Percentiles rank a stretch among this genome's conserved stretches.
phyloP scores from a whole-genome alignment of 345 rosid genomes.

The Sisymbrium altissimum region DNA sequence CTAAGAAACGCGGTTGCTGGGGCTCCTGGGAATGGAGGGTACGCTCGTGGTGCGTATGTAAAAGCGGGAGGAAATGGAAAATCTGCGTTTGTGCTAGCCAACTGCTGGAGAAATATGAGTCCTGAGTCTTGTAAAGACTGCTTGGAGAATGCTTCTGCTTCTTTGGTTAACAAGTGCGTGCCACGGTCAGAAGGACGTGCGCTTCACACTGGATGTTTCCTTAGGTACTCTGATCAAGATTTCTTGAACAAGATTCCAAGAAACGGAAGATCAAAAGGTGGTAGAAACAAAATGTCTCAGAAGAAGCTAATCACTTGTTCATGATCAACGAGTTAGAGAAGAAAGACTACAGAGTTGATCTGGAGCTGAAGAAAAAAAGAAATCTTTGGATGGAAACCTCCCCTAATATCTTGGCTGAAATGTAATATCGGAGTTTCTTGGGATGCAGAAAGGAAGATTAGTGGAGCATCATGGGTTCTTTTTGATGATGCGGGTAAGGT shows the following conservation, averaged over 20 bases:
- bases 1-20: conserved; percentile 38
- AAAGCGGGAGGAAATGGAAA: conserved; percentile 30
- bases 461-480: no score
- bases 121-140: conserved; percentile 61
- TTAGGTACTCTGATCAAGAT: conserved; percentile 74
- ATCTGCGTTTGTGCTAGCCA: conserved; percentile 62
- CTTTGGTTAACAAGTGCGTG: conserved; percentile 55
- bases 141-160: conserved; percentile 62
- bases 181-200: conserved; percentile 90
- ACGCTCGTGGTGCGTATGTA: conserved; percentile 43
- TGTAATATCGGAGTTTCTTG: no score
- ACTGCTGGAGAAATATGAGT: conserved; percentile 82
- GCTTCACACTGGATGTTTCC: conserved; percentile 78
- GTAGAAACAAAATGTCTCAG: not conserved
- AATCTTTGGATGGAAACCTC: no score
- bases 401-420: no score
- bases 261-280: conserved; percentile 63
- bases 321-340: no score
- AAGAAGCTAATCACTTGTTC: no score
- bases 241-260: conserved; percentile 60
- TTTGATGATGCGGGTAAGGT: no score
- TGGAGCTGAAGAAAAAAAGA: no score
- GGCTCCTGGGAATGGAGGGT: conserved; percentile 51
- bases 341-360: no score
- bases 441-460: no score